Conservation (phyloP, 2,329 filamentous ascomycete genomes). For the Ophiocordyceps sinensis region DNA sequence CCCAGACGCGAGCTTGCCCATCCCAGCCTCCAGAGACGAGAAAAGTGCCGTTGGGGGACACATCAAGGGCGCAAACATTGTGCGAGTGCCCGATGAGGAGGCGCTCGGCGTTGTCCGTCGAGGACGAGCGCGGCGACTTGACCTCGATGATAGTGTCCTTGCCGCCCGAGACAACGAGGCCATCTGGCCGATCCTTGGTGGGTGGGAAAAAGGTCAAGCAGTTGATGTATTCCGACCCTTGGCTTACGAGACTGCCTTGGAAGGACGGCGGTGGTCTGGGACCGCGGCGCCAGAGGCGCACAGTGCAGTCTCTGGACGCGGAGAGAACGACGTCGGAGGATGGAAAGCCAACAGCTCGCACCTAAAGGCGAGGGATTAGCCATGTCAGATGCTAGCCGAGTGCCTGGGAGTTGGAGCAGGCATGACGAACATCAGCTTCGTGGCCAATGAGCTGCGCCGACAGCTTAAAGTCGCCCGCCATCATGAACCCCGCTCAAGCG, state of each 20-base stretch:
- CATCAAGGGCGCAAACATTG: conserved; percentile 80
- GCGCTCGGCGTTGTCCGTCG: conserved; percentile 68
- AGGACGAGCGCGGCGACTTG: conserved; percentile 50
- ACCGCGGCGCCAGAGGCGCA: conserved; percentile 68
- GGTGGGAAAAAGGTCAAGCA: conserved; percentile 64
- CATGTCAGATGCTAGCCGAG: neutral
- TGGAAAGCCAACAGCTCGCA: conserved; percentile 74
- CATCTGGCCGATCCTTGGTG: conserved; percentile 53
- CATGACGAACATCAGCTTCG: conserved; percentile 63
- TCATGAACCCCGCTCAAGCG: conserved; percentile 17
- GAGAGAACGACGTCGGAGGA: conserved; percentile 60
- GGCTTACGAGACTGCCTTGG: conserved; percentile 63
- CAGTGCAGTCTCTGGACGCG: conserved; percentile 81
- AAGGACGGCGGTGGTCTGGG: conserved; percentile 54
- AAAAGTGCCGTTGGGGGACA: conserved; percentile 54
- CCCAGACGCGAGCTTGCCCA: conserved; percentile 74
- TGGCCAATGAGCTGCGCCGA: conserved; percentile 82
- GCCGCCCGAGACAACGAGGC: conserved; percentile 74
- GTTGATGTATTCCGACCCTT: conserved; percentile 80
- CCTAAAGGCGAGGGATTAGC: conserved; percentile 36
- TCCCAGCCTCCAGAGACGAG: conserved; percentile 94
- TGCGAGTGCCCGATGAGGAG: conserved; percentile 73
- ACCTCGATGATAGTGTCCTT: conserved; percentile 91
- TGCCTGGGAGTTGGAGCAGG: neutral
- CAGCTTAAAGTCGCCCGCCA: conserved; percentile 80